Evolutionary conservation across 345 rosid species (phyloP).

Genomic region (Gossypium thurberi): DNA sequence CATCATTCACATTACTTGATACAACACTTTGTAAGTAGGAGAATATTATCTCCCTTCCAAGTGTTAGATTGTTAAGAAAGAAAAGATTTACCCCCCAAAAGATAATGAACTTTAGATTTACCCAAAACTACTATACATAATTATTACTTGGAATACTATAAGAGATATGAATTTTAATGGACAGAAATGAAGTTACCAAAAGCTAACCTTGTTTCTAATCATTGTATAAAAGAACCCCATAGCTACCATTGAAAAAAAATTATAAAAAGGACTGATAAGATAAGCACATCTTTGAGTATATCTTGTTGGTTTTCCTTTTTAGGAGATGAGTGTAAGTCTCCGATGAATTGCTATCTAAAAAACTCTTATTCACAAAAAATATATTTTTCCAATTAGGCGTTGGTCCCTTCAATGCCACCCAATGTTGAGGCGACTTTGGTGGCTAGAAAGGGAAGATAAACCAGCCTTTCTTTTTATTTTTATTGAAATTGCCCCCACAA

Average conservation of each 20-base stretch:
- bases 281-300: slow-evolving; percentile 1
- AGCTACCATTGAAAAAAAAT: slow-evolving; percentile 22
- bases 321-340: not conserved
- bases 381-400: slow-evolving; percentile 13
- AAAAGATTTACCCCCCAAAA: too few relatives aligned
- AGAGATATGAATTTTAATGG: not conserved
- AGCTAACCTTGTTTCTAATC: slow-evolving; percentile 8
- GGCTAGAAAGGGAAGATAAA: slow-evolving; percentile 20
- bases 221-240: slow-evolving; percentile 22
- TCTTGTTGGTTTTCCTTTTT: not conserved
- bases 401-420: slow-evolving; percentile 16
- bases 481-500: not conserved
- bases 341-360: slow-evolving; percentile 8
- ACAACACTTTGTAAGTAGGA: too few relatives aligned
- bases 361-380: slow-evolving; percentile 1
- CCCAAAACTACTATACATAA: not conserved
- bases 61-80: too few relatives aligned
- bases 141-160: not conserved
- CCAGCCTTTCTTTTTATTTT: not conserved
- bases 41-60: too few relatives aligned
- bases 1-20: too few relatives aligned
- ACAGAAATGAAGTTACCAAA: not conserved
- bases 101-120: too few relatives aligned
- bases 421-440: slow-evolving; percentile 20
- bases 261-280: not conserved